Conservation (phyloP, 352 stramenopile genomes). For the Phytophthora aleatoria region DNA sequence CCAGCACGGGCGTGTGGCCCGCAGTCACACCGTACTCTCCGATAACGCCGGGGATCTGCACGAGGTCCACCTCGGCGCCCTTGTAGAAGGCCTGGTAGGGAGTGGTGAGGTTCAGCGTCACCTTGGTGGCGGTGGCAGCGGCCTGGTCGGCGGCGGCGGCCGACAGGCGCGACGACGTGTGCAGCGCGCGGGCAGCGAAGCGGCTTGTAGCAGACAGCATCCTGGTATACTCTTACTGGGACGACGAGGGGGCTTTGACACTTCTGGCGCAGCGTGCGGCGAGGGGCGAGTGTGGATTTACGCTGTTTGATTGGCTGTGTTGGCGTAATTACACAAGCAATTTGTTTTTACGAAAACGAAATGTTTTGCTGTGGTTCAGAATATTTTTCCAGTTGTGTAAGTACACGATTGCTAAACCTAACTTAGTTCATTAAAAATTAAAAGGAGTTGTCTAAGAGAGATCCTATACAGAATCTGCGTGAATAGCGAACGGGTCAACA, state of each 20-base stretch:
- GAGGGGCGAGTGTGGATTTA: constrained; percentile 12
- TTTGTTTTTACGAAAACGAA: constrained; percentile 2
- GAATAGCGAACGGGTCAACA: too few relatives aligned
- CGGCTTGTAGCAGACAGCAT: constrained; percentile 65
- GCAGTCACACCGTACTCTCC: constrained; percentile 98
- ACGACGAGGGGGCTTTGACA: constrained; percentile 26
- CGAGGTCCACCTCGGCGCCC: constrained; percentile 84
- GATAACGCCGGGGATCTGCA: constrained; percentile 94
- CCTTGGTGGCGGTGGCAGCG: constrained; percentile 68
- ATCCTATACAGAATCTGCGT: too few relatives aligned
- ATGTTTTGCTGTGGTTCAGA: not conserved
- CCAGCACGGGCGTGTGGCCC: constrained; percentile 96
- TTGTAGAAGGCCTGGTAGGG: constrained; percentile 87
- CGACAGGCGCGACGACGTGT: constrained; percentile 62
- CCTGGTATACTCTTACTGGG: constrained; percentile 1
- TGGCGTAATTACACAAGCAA: constrained; percentile 21
- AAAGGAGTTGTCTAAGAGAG: too few relatives aligned
- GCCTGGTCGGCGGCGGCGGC: constrained; percentile 58
- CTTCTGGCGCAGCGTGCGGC: constrained; percentile 22
- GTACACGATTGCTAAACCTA: too few relatives aligned
- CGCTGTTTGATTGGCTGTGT: constrained; percentile 18
- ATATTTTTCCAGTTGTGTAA: too few relatives aligned
- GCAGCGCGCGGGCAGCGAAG: constrained; percentile 58
- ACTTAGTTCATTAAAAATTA: too few relatives aligned
- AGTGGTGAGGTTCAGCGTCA: constrained; percentile 86